A percentile compares a stretch with the other conserved stretches of the same genome.
These are phyloP conservation scores for Phytophthora fragariae DNA, from an alignment of 352 stramenopile genomes.

Conservation along the genomic window DNA sequence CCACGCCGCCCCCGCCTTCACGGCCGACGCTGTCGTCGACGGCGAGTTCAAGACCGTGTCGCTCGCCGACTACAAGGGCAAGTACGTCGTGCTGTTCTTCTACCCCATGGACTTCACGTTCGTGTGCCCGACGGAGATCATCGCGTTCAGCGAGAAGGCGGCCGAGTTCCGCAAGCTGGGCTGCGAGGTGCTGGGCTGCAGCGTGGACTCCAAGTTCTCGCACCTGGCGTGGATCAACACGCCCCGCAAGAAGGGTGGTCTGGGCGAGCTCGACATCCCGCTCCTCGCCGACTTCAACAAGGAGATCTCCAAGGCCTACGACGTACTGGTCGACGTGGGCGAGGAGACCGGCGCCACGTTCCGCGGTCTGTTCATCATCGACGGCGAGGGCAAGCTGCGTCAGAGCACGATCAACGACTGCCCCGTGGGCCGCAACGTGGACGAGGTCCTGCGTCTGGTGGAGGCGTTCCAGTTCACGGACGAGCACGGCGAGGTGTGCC, in stretches of 20 bases:
- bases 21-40: slow-evolving; percentile 75
- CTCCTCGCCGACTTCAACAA: slow-evolving; percentile 91
- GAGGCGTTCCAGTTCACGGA: slow-evolving; percentile 93
- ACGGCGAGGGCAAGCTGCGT: slow-evolving; percentile 77
- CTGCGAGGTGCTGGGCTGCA: slow-evolving; percentile 78
- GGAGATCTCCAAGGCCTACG: slow-evolving; percentile 76
- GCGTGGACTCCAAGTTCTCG: slow-evolving; percentile 88
- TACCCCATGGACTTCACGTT: slow-evolving; percentile 94
- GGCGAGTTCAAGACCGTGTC: slow-evolving; percentile 86
- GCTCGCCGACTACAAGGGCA: slow-evolving; percentile 86
- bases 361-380: slow-evolving; percentile 92
- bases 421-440: slow-evolving; percentile 87
- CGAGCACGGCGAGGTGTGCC: slow-evolving; percentile 76
- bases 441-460: slow-evolving; percentile 90
- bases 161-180: slow-evolving; percentile 78
- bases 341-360: slow-evolving; percentile 75
- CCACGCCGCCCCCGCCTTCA: slow-evolving; percentile 76
- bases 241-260: slow-evolving; percentile 31
- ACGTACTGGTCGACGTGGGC: slow-evolving; percentile 76
- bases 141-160: slow-evolving; percentile 81
- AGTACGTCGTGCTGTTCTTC: slow-evolving; percentile 94
- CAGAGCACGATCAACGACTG: slow-evolving; percentile 91
- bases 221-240: slow-evolving; percentile 91
- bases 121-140: slow-evolving; percentile 92
- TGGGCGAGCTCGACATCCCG: slow-evolving; percentile 92